phyloP scores from a whole-genome alignment of 2,329 filamentous ascomycete species.

The Cadophora malorum region DNA sequence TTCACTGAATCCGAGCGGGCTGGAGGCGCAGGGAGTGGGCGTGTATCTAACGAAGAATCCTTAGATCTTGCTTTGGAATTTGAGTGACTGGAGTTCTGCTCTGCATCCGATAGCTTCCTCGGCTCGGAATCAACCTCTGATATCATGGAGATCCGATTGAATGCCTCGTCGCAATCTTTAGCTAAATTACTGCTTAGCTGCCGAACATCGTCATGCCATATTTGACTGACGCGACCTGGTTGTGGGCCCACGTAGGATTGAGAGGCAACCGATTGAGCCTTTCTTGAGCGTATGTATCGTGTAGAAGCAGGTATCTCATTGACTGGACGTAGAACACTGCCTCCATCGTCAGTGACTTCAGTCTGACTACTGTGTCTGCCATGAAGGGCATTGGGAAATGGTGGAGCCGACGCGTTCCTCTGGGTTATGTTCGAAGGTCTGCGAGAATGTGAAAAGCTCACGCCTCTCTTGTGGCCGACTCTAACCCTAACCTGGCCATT shows the following conservation, averaged over 20 bases:
- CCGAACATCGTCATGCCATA: constrained; percentile 77
- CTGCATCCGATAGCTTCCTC: neutral
- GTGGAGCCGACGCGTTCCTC: constrained; percentile 19
- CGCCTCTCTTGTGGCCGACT: constrained; percentile 63
- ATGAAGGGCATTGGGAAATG: constrained; percentile 7
- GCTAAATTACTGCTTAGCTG: constrained; percentile 86
- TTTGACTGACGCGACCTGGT: constrained; percentile 31
- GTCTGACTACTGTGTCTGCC: constrained; percentile 36
- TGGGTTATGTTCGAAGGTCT: constrained; percentile 31
- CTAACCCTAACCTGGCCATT: constrained; percentile 49
- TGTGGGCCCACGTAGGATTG: constrained; percentile 29
- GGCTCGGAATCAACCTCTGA: constrained; percentile 14
- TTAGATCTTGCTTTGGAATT: constrained; percentile 24
- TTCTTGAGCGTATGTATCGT: constrained; percentile 43
- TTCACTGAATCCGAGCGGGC: constrained; percentile 42
- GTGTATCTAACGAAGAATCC: constrained; percentile 33
- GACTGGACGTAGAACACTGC: constrained; percentile 29
- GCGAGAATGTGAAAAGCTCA: constrained; percentile 66
- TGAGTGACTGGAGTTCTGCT: neutral
- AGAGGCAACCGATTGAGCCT: constrained; percentile 29
- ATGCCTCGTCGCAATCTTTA: constrained; percentile 90
- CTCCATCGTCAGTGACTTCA: constrained; percentile 38
- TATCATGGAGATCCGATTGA: constrained; percentile 69
- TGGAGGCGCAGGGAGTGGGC: constrained; percentile 44
- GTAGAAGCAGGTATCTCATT: constrained; percentile 32